phyloP scores from a whole-genome alignment of 805 yeast species.

The Tetrapisispora fleetii region DNA sequence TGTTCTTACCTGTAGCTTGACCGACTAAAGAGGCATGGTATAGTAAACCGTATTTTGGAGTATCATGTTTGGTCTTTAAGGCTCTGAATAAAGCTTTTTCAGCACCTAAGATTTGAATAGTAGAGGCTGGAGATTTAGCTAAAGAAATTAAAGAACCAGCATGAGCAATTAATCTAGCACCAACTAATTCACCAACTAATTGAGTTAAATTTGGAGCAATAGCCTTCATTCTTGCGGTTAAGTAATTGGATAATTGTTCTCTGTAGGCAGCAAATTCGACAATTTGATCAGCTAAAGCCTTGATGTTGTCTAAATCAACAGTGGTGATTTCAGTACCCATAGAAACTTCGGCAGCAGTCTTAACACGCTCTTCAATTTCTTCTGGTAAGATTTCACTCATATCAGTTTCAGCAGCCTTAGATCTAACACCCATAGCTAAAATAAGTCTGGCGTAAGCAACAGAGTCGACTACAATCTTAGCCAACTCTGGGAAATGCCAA shows the following conservation, averaged over 20 bases:
- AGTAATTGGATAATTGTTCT: conserved; percentile 87
- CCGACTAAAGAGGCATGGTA: conserved; percentile 97
- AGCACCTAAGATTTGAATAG: conserved; percentile 96
- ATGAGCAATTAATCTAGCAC: conserved; percentile 96
- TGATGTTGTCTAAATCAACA: conserved; percentile 77
- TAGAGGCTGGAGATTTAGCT: conserved; percentile 98
- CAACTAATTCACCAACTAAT: conserved; percentile 94
- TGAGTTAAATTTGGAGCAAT: conserved; percentile 97
- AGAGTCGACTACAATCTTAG: conserved; percentile 91
- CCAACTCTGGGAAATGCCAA: conserved; percentile 99
- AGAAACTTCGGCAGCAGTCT: conserved; percentile 91
- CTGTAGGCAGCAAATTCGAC: conserved; percentile 94
- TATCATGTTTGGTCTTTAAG: conserved; percentile 94
- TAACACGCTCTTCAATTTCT: conserved; percentile 83
- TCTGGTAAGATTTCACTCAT: conserved; percentile 87
- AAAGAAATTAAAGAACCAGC: conserved; percentile 89
- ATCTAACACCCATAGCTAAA: conserved; percentile 86
- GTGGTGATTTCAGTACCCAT: conserved; percentile 99
- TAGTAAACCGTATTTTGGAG: conserved; percentile 95
- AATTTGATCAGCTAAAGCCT: conserved; percentile 88
- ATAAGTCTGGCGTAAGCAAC: conserved; percentile 93
- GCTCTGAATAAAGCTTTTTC: conserved; percentile 99
- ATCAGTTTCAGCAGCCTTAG: conserved; percentile 85
- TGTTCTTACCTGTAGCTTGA: conserved; percentile 95
- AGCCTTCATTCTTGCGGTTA: conserved; percentile 93